phyloP scores from a whole-genome alignment of 176 grass and related monocot species.

The Zizania latifolia region DNA sequence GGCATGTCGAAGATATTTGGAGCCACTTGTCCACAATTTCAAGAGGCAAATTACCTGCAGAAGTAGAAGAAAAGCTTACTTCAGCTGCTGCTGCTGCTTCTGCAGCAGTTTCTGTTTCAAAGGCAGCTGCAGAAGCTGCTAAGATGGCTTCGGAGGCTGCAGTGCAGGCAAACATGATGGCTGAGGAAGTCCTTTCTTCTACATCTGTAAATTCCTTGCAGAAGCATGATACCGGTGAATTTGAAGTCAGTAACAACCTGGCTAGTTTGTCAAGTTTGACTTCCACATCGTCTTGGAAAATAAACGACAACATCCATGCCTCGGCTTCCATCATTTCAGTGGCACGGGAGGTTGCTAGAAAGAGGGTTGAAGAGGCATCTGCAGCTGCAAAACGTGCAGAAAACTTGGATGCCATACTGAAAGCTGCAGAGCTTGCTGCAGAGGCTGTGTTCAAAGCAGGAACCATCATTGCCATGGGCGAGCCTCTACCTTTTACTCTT shows the following conservation, averaged over 20 bases:
- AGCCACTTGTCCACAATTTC: constrained; percentile 44
- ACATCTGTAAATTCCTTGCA: constrained; percentile 22
- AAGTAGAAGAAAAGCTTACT: constrained; percentile 76
- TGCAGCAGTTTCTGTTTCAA: constrained; percentile 85
- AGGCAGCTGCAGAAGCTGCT: constrained; percentile 83
- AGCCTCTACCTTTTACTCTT: constrained; percentile 81
- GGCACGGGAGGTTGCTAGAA: constrained; percentile 78
- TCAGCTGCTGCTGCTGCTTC: constrained; percentile 79
- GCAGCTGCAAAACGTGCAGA: constrained; percentile 88
- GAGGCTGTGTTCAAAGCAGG: constrained; percentile 83
- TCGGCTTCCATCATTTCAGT: constrained; percentile 63
- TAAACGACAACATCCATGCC: constrained; percentile 33
- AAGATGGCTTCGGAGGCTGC: constrained; percentile 85
- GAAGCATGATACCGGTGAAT: constrained; percentile 15
- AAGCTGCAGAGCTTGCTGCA: constrained; percentile 87
- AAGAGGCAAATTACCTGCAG: constrained; percentile 48
- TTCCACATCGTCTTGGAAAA: constrained; percentile 43
- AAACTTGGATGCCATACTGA: constrained; percentile 88
- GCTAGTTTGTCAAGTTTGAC: constrained; percentile 19
- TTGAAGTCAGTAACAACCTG: constrained; percentile 26
- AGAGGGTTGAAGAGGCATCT: constrained; percentile 83
- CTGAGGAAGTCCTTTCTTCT: constrained; percentile 56
- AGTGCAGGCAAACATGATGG: constrained; percentile 91
- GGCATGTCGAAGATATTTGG: constrained; percentile 73
- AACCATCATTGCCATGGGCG: constrained; percentile 82